These are phyloP conservation scores for Exophiala lecanii-corni DNA, from an alignment of 2,329 filamentous ascomycete species.

Conservation along the genomic window DNA sequence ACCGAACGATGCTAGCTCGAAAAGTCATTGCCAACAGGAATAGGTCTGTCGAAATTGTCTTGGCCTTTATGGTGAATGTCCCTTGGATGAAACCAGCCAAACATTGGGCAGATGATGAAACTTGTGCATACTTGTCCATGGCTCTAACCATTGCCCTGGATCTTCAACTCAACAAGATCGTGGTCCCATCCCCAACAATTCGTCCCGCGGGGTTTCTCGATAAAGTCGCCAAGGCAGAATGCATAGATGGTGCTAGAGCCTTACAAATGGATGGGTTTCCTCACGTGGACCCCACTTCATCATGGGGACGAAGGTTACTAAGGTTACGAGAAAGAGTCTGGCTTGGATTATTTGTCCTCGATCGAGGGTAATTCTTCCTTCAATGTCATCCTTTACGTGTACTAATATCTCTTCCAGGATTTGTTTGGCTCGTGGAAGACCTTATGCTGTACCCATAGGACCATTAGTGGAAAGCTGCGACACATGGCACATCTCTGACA, in stretches of 20 bases:
- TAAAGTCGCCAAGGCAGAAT: slow-evolving; percentile 60
- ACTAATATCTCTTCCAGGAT: slow-evolving; percentile 42
- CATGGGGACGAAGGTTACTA: slow-evolving; percentile 57
- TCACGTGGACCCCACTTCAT: slow-evolving; percentile 57
- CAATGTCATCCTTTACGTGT: no score
- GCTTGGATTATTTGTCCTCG: slow-evolving; percentile 68
- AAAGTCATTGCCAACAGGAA: slow-evolving; percentile 58
- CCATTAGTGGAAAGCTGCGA: slow-evolving; percentile 64
- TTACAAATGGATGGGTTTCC: slow-evolving; percentile 64
- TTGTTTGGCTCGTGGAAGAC: slow-evolving; percentile 64
- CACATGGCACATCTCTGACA: slow-evolving; percentile 60
- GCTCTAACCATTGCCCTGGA: slow-evolving; percentile 66
- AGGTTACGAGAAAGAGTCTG: slow-evolving; percentile 64
- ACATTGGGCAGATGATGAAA: slow-evolving; percentile 68
- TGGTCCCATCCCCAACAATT: slow-evolving; percentile 52
- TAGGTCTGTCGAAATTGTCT: slow-evolving; percentile 67
- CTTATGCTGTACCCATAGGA: slow-evolving; percentile 64
- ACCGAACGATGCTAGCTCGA: slow-evolving; percentile 59
- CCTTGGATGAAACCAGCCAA: slow-evolving; percentile 68
- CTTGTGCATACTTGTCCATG: slow-evolving; percentile 66
- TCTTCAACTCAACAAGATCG: slow-evolving; percentile 64
- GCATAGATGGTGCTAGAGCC: slow-evolving; percentile 62
- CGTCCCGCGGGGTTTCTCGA: slow-evolving; percentile 40
- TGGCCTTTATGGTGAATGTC: slow-evolving; percentile 71
- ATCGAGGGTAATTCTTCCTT: slow-evolving; percentile 59